Percentiles rank a stretch among this genome's conserved stretches.
These are phyloP conservation scores for Rosa hybrid DNA, from an alignment of 331 rosid species.

Conservation along the genomic window DNA sequence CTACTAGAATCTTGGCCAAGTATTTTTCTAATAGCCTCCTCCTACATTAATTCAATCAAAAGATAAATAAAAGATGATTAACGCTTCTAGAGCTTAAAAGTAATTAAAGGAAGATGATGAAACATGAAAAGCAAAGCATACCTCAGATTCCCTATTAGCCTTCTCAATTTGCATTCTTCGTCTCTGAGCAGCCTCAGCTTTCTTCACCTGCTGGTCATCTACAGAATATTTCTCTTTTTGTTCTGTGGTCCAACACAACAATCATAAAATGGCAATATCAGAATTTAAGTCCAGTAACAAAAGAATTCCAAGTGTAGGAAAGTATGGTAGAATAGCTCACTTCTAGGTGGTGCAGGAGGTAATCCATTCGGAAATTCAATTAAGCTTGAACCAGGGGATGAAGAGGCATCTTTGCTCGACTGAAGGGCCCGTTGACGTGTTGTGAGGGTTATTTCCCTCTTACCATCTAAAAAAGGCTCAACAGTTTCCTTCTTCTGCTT, in stretches of 20 bases:
- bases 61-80: constrained; percentile 6
- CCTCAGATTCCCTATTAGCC: constrained; percentile 92
- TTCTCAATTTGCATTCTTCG: constrained; percentile 89
- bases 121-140: constrained; percentile 30
- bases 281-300: constrained; percentile 23
- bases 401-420: constrained; percentile 64
- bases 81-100: background rate
- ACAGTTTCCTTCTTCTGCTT: constrained; percentile 68
- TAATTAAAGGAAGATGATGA: constrained; percentile 13
- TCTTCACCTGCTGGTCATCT: constrained; percentile 77
- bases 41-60: constrained; percentile 49
- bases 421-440: constrained; percentile 83
- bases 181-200: constrained; percentile 94
- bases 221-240: constrained; percentile 66
- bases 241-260: constrained; percentile 42
- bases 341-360: constrained; percentile 93
- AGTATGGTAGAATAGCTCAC: constrained; percentile 48
- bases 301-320: background rate
- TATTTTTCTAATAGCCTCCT: constrained; percentile 91
- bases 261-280: background rate
- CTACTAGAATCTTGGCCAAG: constrained; percentile 96
- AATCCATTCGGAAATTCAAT: constrained; percentile 89
- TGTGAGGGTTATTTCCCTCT: constrained; percentile 69
- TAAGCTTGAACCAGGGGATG: constrained; percentile 54
- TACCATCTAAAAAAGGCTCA: constrained; percentile 59